Evolutionary conservation across 2,329 filamentous ascomycete genomes (phyloP).

Genomic region (Colletotrichum magnum): DNA sequence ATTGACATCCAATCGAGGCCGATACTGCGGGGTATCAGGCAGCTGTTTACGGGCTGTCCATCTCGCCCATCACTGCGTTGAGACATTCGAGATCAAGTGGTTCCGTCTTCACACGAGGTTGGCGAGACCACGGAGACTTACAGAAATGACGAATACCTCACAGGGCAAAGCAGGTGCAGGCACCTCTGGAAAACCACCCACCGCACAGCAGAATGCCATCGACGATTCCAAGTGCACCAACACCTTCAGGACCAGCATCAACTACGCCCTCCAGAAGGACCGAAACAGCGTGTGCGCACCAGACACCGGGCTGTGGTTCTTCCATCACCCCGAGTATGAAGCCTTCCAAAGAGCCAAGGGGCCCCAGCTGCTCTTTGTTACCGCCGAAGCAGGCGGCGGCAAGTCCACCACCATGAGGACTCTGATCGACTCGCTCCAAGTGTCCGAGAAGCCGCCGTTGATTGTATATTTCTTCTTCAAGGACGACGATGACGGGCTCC

Average conservation of each 20-base stretch:
- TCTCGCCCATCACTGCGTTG: background rate
- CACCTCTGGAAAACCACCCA: background rate
- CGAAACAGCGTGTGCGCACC: slow-evolving; percentile 6
- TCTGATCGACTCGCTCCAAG: background rate
- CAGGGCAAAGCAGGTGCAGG: background rate
- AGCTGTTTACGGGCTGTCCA: background rate
- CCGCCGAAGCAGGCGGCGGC: slow-evolving; percentile 15
- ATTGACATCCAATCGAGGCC: background rate
- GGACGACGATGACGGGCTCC: slow-evolving; percentile 14
- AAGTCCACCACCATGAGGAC: slow-evolving; percentile 10
- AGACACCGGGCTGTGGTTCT: slow-evolving; percentile 15
- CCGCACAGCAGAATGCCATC: background rate
- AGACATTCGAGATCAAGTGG: too few species aligned
- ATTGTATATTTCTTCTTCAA: slow-evolving; percentile 13
- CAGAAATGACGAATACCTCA: too few species aligned
- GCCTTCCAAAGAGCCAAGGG: slow-evolving; percentile 4
- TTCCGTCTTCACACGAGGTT: too few species aligned
- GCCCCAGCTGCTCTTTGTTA: background rate
- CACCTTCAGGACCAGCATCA: slow-evolving; percentile 2
- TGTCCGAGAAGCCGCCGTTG: background rate
- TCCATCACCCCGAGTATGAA: slow-evolving; percentile 10
- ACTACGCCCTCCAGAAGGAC: background rate
- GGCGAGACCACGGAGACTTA: too few species aligned
- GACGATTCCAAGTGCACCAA: slow-evolving; percentile 3
- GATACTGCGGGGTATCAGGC: background rate